Base-by-base conservation (phyloP, 768 basidiomycete species). In the Chlorophyllum brunneum region DNA sequence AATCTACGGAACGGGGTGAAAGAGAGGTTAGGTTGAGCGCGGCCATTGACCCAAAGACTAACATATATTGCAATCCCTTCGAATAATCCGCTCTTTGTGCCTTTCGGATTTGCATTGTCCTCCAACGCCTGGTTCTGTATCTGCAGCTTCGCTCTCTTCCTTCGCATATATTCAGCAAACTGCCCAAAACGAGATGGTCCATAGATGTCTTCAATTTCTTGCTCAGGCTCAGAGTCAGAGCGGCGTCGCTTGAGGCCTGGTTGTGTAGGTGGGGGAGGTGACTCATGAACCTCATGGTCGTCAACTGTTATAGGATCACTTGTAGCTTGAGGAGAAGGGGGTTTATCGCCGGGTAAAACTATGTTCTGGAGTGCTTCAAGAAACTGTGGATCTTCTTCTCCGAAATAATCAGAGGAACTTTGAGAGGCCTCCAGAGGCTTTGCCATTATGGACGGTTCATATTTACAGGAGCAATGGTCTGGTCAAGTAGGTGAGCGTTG, bases 91-190 rank as follows among this genome's bases (percentile, higher is more conserved):
- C 73, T 67, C 16, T 56, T 6, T 59, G 56, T 2, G 56, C 54
- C 13, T 56, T 58, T 48, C 5, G 22, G 34, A n/a, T 23, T 18
- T 45, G 64, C 18, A n/a, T 48, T 48, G 51, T 45, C 48, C 49
- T 59, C 57, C 22, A 79, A 61, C 20, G 70, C 67, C 1, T 68
- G 63, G 55, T 92, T 91, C 69, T 93, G 89, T 4, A 92, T 82
- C 59, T 88, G 89, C 43, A 98, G 66, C 66, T 98, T 98, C 26
- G 88, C 86, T 2, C 95, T 81, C 69, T 98, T 98, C 54, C 93
- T 76, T 2, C 76, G 68, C 91, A 97, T 92, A 63, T 97, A 98
- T 62, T 94, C 85, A 0, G 88, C 89, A 56, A 83, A 91, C 1
- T 81, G 82, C 11, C 91, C 93, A 64, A 95, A 98, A 30, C 74